A percentile compares a stretch with the other conserved stretches of the same genome.
Conservation (phyloP, 345 rosid genomes). For the Camelina laxa region DNA sequence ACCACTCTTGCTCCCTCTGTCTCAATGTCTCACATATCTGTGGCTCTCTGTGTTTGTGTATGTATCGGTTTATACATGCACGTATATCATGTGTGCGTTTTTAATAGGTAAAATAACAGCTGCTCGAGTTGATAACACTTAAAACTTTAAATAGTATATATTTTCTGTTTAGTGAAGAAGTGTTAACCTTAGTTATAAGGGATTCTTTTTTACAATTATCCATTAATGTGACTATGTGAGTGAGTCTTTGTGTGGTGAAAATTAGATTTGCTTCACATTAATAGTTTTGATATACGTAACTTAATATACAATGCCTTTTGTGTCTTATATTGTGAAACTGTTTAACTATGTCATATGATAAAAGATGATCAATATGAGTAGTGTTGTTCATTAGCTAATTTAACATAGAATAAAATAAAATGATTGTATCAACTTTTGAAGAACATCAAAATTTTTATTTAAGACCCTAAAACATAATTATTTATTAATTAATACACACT, state of each 20-base stretch:
- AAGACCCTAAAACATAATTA: too few species aligned
- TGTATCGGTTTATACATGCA: conserved; percentile 31
- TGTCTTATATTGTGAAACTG: neutral
- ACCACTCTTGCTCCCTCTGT: neutral
- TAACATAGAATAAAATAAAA: neutral
- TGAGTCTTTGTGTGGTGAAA: conserved; percentile 9
- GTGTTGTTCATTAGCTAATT: neutral
- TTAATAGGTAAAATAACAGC: neutral
- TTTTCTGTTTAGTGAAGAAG: conserved; percentile 9
- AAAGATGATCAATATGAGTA: neutral
- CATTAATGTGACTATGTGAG: conserved; percentile 6
- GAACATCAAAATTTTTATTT: neutral
- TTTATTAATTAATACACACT: neutral
- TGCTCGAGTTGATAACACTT: conserved; percentile 12
- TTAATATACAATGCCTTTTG: neutral
- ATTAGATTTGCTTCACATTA: neutral
- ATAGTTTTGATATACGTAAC: neutral
- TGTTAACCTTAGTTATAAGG: conserved; percentile 30
- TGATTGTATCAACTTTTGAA: neutral
- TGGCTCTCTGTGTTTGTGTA: conserved; percentile 17
- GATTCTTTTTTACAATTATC: neutral
- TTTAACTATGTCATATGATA: neutral
- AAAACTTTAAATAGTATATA: too few species aligned
- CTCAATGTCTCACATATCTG: neutral
- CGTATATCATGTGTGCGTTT: conserved; percentile 6